Base-by-base conservation (phyloP, 2,329 filamentous ascomycete species). In the Diaporthe eres region DNA sequence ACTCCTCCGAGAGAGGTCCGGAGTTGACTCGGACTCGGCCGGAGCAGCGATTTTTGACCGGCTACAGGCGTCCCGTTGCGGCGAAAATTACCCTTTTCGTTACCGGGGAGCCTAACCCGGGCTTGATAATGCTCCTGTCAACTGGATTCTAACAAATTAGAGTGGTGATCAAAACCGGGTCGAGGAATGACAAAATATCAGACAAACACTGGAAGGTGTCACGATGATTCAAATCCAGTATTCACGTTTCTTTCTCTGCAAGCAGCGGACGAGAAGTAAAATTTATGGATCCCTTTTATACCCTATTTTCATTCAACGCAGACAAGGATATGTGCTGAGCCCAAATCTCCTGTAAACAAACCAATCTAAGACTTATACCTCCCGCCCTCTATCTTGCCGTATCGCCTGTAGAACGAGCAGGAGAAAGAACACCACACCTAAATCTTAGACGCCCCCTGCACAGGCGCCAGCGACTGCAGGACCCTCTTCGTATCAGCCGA, bases 401-500 rank as follows among this genome's bases (percentile, higher is more conserved):
- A 39, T 19, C 47, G 13, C 19, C 63, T 39, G 34, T 53, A 67
- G 22, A 53, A 39, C 47, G 22, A 47, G 60, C 65, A 39, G 5
- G 37, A 71, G 13, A 22, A 39, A 19, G 42, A 28, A 15, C 8
- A 37, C 10, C 17, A 13, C 77, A 90, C 31, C 77, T 80, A 91
- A 34, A 92, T 91, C 84, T 89, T 91, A 74, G 88, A 76, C n/a
- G 79, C 61, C 31, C 71, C 74, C 25, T 58, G 55, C n/a, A 71
- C 65, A n/a, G 76, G 92, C 79, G 93, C 90, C 81, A 98, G 85
- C 3, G 88, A 89, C 80, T 90, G 88, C 81, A 98, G 85, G 8
- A 90, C 90, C 65, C 87, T 88, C 86, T 91, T 95, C 0, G 96
- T 98, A 79, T 91, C 92, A 63, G 88, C 87, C 80, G 90, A 90